Base-by-base conservation (phyloP, 352 stramenopile genomes). In the Globisporangium okanoganense region DNA sequence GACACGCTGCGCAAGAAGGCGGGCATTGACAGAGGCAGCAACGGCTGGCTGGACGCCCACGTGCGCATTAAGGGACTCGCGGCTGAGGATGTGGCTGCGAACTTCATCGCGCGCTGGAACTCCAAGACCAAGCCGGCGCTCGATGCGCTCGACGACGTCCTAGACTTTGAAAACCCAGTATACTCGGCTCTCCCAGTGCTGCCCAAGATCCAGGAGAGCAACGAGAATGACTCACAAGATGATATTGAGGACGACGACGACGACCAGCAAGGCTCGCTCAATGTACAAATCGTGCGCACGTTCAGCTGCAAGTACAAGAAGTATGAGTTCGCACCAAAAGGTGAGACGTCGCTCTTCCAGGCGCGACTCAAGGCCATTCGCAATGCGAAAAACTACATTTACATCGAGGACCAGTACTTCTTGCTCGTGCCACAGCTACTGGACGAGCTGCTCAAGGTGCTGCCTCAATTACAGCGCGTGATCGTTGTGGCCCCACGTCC, bases 391-490 rank as follows among this genome's bases (percentile, higher is more conserved):
- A 88, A 86, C 63, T 88, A 72, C 48, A 78, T 88, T 35, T 88
- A 85, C 68, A 79, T 88, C 24, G 76, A 88, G 43, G 78, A 88
- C 57, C 78, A 88, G 66, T 88, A 88, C 66, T 85, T 88, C 41
- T 62, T 84, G 0, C 53, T 72, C 25, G 75, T 88, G 4, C 76
- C 75, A 0, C 58, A 82, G 45, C 49, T 88, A 6, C 52, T 86
- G 0, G 58, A 74, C 9, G 75, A 71, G 0, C 53, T 90, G 6
- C 40, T 88, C 16, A 65, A 75, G 20, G 67, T 78, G 1, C 57
- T 88, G 18, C 78, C 76, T 2, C 57, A 27, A 14, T 45, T 90
- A 12, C 69, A 88, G 38, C 56, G 67, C 14, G 44, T 90, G 10
- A 69, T 88, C 20, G 75, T 90, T 7, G 61, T 90, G 8, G 62